phyloP scores from a whole-genome alignment of 345 rosid species.

The Arabidopsis suecica region DNA sequence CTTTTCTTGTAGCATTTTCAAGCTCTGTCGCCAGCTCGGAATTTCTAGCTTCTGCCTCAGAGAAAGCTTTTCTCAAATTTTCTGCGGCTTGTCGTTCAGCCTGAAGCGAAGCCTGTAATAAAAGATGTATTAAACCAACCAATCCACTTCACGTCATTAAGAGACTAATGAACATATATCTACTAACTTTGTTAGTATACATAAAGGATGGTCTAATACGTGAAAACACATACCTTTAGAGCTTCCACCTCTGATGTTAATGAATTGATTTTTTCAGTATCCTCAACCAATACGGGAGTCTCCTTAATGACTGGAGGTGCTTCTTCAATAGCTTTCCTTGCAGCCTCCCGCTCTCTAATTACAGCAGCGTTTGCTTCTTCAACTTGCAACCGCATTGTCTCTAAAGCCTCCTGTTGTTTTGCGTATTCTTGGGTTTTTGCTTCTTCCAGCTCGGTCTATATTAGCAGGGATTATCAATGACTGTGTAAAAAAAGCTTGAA shows the following conservation, averaged over 20 bases:
- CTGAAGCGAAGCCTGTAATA: constrained; percentile 64
- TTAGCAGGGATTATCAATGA: constrained; percentile 22
- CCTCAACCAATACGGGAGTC: constrained; percentile 94
- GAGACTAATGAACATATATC: constrained; percentile 4
- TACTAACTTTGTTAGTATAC: neutral
- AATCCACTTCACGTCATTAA: neutral
- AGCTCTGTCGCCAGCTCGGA: constrained; percentile 76
- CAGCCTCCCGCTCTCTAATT: constrained; percentile 85
- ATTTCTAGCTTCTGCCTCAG: constrained; percentile 70
- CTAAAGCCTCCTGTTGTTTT: constrained; percentile 83
- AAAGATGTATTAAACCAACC: neutral
- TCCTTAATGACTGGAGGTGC: constrained; percentile 96
- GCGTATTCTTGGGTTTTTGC: constrained; percentile 90
- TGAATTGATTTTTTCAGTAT: constrained; percentile 78
- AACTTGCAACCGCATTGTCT: constrained; percentile 75
- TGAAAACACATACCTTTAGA: constrained; percentile 65
- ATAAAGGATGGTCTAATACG: neutral
- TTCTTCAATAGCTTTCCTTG: constrained; percentile 92
- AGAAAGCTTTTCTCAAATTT: constrained; percentile 63
- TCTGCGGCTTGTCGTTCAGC: constrained; percentile 73
- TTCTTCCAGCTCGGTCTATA: constrained; percentile 91
- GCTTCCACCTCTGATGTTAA: constrained; percentile 77
- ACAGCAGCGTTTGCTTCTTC: constrained; percentile 88
- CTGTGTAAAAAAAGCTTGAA: constrained; percentile 8
- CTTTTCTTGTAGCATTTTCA: constrained; percentile 73